Evolutionary conservation across 768 basidiomycete genomes (phyloP).

Genomic region (Leccinum uliginosum): DNA sequence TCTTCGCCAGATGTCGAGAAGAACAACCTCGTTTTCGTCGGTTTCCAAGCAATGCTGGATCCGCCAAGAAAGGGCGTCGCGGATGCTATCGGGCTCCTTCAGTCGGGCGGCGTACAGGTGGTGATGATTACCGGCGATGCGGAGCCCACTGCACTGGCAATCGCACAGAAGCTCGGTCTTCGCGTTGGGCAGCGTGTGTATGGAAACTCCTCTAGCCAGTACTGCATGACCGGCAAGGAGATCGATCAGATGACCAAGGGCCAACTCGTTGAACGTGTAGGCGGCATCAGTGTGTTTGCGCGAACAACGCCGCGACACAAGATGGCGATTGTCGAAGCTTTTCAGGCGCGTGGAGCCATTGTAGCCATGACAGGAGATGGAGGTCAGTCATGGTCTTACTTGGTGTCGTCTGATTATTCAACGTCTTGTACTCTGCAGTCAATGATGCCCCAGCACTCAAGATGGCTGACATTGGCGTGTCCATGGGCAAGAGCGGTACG

Average conservation of each 20-base stretch:
- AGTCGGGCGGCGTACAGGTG: conserved; percentile 87
- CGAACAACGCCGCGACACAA: conserved; percentile 96
- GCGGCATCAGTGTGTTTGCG: conserved; percentile 83
- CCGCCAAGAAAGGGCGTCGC: conserved; percentile 93
- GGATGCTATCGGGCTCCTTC: conserved; percentile 77
- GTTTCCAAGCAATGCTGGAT: conserved; percentile 94
- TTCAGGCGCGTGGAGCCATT: conserved; percentile 82
- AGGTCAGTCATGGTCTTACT: conserved; percentile 51
- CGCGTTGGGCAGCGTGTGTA: conserved; percentile 48
- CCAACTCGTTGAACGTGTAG: conserved; percentile 81
- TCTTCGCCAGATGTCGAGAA: conserved; percentile 34
- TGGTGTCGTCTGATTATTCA: not conserved
- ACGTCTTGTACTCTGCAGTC: conserved; percentile 38
- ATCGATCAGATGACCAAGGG: conserved; percentile 81
- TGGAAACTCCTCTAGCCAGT: conserved; percentile 28
- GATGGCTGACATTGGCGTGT: conserved; percentile 96
- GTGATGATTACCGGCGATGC: conserved; percentile 99
- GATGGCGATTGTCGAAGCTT: conserved; percentile 95
- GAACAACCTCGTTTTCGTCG: conserved; percentile 76
- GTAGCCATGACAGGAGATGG: conserved; percentile 99
- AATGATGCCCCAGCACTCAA: conserved; percentile 97
- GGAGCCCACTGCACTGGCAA: conserved; percentile 84
- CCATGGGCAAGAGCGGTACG: conserved; percentile 98
- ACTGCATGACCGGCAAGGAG: conserved; percentile 73
- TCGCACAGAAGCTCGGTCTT: conserved; percentile 82